These are phyloP conservation scores for Penicilliopsis zonata DNA, from an alignment of 495 filamentous ascomycete genomes.

Conservation along the genomic window DNA sequence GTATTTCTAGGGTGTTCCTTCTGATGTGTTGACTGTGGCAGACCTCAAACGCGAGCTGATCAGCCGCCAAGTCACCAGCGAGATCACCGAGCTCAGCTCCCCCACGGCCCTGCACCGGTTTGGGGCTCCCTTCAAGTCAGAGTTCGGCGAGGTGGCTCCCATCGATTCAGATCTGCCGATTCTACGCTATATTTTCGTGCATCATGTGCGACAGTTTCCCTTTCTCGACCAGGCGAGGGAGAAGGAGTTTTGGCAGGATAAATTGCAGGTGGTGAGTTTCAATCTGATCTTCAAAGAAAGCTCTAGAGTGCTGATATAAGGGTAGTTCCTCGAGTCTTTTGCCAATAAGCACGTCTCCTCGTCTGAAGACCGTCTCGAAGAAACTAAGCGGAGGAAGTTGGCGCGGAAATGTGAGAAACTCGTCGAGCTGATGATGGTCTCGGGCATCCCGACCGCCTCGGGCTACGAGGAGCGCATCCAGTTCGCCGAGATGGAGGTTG, in stretches of 20 bases:
- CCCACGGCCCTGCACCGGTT: slow-evolving; percentile 91
- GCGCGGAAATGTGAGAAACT: slow-evolving; percentile 89
- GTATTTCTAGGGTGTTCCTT: slow-evolving; percentile 1
- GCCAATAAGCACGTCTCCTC: slow-evolving; percentile 97
- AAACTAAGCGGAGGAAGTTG: slow-evolving; percentile 88
- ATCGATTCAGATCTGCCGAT: slow-evolving; percentile 92
- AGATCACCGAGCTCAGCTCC: slow-evolving; percentile 85
- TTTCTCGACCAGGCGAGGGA: slow-evolving; percentile 92
- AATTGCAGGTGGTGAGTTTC: slow-evolving; percentile 75
- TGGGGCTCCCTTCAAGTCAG: slow-evolving; percentile 86
- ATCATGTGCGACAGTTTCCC: slow-evolving; percentile 94
- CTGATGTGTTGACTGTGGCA: slow-evolving; percentile 34
- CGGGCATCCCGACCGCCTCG: slow-evolving; percentile 86
- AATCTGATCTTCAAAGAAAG: not conserved
- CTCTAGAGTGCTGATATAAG: not conserved
- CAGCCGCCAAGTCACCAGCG: slow-evolving; percentile 73
- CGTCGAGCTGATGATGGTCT: slow-evolving; percentile 98
- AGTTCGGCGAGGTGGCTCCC: slow-evolving; percentile 83
- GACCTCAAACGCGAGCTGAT: slow-evolving; percentile 95
- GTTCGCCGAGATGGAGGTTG: slow-evolving; percentile 92
- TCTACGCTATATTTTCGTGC: slow-evolving; percentile 92
- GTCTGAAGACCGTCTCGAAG: slow-evolving; percentile 88
- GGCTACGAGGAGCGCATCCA: slow-evolving; percentile 95
- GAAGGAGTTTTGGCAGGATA: slow-evolving; percentile 99
- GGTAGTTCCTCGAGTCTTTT: slow-evolving; percentile 89